Conservation (phyloP, 2,329 filamentous ascomycete species). For the Ophiosphaerella narmari region DNA sequence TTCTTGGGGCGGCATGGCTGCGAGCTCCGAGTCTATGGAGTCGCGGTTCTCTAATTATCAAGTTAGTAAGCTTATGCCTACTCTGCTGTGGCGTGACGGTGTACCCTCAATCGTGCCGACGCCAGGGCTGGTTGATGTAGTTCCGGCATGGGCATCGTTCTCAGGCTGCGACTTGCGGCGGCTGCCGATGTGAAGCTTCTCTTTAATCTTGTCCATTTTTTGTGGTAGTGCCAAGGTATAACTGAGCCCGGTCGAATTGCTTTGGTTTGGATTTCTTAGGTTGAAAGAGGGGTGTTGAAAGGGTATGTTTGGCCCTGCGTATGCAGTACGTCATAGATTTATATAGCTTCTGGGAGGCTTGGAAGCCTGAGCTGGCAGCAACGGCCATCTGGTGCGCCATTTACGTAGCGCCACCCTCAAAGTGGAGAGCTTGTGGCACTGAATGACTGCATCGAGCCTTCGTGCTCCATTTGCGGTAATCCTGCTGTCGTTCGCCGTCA, state of each 20-base stretch:
- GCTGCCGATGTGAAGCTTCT: slow-evolving; percentile 41
- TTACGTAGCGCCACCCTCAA: not conserved
- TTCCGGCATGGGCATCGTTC: slow-evolving; percentile 17
- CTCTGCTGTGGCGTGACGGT: too few relatives aligned
- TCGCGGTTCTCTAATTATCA: slow-evolving; percentile 30
- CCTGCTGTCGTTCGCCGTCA: not conserved
- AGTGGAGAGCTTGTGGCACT: not conserved
- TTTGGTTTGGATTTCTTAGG: not conserved
- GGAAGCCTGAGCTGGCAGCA: slow-evolving; percentile 4
- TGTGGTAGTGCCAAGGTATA: not conserved
- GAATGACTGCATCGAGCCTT: not conserved
- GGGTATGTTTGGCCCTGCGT: not conserved
- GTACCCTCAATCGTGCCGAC: slow-evolving; percentile 25
- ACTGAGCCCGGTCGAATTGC: not conserved
- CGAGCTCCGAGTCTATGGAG: slow-evolving; percentile 41
- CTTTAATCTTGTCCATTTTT: slow-evolving; percentile 44
- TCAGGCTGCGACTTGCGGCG: slow-evolving; percentile 39
- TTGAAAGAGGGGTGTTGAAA: not conserved
- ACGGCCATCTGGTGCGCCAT: not conserved
- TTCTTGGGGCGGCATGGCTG: slow-evolving; percentile 38
- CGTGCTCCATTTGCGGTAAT: not conserved
- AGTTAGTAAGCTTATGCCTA: too few relatives aligned
- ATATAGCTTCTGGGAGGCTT: not conserved
- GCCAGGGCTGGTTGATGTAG: slow-evolving; percentile 13
- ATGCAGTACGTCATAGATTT: slow-evolving; percentile 8